Evolutionary conservation across 306 rosid species (phyloP).

Genomic region (Astragalus membranaceus): DNA sequence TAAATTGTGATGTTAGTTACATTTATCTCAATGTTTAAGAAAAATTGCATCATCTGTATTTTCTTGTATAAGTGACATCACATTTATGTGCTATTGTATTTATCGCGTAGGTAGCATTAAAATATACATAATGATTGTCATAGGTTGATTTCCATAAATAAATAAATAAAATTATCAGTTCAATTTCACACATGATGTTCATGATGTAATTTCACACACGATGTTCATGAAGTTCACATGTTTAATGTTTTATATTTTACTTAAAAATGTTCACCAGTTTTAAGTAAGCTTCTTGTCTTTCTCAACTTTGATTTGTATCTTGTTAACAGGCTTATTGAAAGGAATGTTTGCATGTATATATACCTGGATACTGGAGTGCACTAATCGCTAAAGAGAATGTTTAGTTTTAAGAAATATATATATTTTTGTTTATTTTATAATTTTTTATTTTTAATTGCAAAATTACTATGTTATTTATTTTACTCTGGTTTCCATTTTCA

Average conservation of each 20-base stretch:
- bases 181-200: not conserved
- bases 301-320: not conserved
- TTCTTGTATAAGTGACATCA: not conserved
- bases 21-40: not conserved
- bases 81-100: not conserved
- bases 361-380: not conserved
- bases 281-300: not conserved
- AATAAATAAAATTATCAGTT: not conserved
- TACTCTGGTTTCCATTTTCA: too few relatives aligned
- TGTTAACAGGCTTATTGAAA: not conserved
- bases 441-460: too few relatives aligned
- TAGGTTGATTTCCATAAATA: not conserved
- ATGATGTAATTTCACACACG: too few relatives aligned
- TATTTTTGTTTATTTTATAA: too few relatives aligned
- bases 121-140: not conserved
- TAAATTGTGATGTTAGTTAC: slow-evolving; percentile 11
- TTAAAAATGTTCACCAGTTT: not conserved
- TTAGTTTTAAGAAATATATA: too few relatives aligned
- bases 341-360: not conserved
- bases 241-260: not conserved
- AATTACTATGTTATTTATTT: too few relatives aligned
- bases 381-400: not conserved
- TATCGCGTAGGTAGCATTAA: not conserved
- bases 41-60: slow-evolving; percentile 5
- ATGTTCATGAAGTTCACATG: too few relatives aligned